Base-by-base conservation (phyloP, 495 filamentous ascomycete species). In the Aspergillus carlsbadensis region DNA sequence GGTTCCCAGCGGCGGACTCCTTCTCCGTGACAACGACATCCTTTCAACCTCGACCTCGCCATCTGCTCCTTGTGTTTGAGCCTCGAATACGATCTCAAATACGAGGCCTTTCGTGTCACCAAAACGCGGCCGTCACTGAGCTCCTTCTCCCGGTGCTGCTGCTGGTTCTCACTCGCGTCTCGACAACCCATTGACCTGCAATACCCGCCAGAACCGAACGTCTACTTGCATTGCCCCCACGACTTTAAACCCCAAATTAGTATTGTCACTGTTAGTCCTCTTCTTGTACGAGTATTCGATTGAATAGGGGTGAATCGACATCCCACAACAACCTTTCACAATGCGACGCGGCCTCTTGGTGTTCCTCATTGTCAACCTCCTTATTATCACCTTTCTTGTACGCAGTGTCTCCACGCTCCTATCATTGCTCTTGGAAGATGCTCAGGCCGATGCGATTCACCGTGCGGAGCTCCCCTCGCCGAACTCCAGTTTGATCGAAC, bases 381-480 rank as follows among this genome's bases (percentile, higher is more conserved):
- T 86, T 34, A 77, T 88, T 45, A 58, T 88, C 57, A 71, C 77
- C 24, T 75, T 83, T 58, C 68, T 88, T 50, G 63, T 88, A 49
- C 82, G 83, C 62, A 82, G 76, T 57, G 84, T 87, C 63, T 87
- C 78, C 56, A 86, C 85, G 5, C 76, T 87, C 24, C 72, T 88
- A 51, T 77, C 81, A 3, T 69, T 88, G n/a, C 69, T 89, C 5
- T 77, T 89, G 62, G 86, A 88, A 66, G 84, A 87, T 78, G 84
- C 81, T 35, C 71, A 82, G 4, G 76, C 77, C 40, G 85, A 87
- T 66, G 84, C 85, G 11, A 87, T 89, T 47, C 81, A 80, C 64
- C 74, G 75, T 15, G 72, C 83, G 10, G 85, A 88, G 48, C 77
- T 88, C 42, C 85, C 83, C 1, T 80, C 84, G 17, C 86, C 84